These are phyloP conservation scores for Zopfia rhizophila DNA, from an alignment of 2,329 filamentous ascomycete genomes.

Conservation along the genomic window DNA sequence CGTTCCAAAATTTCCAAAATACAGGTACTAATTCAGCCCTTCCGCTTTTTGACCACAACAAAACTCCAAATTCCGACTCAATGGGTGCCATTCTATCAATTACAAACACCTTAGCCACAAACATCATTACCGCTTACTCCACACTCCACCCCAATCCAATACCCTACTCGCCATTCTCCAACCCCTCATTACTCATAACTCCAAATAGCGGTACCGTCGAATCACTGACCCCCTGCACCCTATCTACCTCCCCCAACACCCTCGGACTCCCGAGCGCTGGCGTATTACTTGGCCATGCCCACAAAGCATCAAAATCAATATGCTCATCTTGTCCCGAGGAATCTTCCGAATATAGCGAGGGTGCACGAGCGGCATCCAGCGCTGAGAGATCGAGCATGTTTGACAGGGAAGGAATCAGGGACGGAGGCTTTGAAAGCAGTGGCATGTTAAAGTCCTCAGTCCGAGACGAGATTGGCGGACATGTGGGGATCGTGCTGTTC, in stretches of 20 bases:
- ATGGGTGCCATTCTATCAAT: too few species aligned
- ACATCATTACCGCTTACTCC: too few species aligned
- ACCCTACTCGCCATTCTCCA: too few species aligned
- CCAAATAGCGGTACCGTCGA: conserved; percentile 49
- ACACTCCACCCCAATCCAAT: too few species aligned
- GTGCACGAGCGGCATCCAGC: conserved; percentile 45
- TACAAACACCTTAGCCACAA: too few species aligned
- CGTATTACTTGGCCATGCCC: conserved; percentile 52
- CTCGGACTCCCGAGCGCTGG: conserved; percentile 44
- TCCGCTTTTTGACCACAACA: too few species aligned
- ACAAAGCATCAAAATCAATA: conserved; percentile 55
- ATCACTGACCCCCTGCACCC: conserved; percentile 40
- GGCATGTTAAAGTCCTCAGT: conserved; percentile 6
- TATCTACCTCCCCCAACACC: conserved; percentile 21
- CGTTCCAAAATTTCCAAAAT: too few species aligned
- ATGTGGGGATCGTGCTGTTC: conserved; percentile 5
- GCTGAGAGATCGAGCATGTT: conserved; percentile 51
- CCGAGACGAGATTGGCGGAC: neutral
- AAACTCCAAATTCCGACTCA: too few species aligned
- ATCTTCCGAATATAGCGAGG: conserved; percentile 45
- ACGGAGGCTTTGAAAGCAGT: conserved; percentile 29
- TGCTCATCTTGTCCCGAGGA: conserved; percentile 48
- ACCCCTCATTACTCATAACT: conserved; percentile 27
- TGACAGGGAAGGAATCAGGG: conserved; percentile 46
- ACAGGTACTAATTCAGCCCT: too few species aligned